phyloP scores from a whole-genome alignment of 108 stramenopile genomes.

The Nitzschia sp. region DNA sequence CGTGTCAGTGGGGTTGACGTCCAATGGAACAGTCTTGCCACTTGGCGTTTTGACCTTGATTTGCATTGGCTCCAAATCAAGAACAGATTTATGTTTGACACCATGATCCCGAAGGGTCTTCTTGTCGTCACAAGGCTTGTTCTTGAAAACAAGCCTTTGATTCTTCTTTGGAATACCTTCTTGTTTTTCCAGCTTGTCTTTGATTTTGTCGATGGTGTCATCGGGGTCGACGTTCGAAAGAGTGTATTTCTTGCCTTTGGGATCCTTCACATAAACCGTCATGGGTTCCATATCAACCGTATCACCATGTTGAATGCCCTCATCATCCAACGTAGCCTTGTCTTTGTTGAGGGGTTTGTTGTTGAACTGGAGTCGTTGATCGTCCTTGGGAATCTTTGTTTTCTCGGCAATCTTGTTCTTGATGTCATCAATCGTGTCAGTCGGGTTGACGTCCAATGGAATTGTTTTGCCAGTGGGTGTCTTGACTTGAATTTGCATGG shows the following conservation, averaged over 20 bases:
- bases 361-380: slow-evolving; percentile 25
- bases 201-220: slow-evolving; percentile 24
- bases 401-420: slow-evolving; percentile 23
- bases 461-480: slow-evolving; percentile 13
- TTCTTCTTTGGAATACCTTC: slow-evolving; percentile 13
- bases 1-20: slow-evolving; percentile 29
- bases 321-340: slow-evolving; percentile 13
- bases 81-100: slow-evolving; percentile 17
- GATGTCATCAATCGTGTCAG: slow-evolving; percentile 13
- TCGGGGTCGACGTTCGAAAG: slow-evolving; percentile 20
- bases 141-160: slow-evolving; percentile 11
- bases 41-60: slow-evolving; percentile 20
- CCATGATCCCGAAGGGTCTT: slow-evolving; percentile 26
- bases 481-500: slow-evolving; percentile 28
- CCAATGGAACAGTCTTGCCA: slow-evolving; percentile 26
- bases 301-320: slow-evolving; percentile 21
- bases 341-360: slow-evolving; percentile 19
- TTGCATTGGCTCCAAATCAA: slow-evolving; percentile 29
- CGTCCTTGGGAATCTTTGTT: slow-evolving; percentile 22
- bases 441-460: slow-evolving; percentile 23
- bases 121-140: slow-evolving; percentile 12
- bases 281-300: slow-evolving; percentile 32
- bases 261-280: slow-evolving; percentile 28
- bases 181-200: slow-evolving; percentile 20
- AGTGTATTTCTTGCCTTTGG: slow-evolving; percentile 17